Conservation (phyloP, 1,284 basidiomycete genomes). For the Puccinia triticina region DNA sequence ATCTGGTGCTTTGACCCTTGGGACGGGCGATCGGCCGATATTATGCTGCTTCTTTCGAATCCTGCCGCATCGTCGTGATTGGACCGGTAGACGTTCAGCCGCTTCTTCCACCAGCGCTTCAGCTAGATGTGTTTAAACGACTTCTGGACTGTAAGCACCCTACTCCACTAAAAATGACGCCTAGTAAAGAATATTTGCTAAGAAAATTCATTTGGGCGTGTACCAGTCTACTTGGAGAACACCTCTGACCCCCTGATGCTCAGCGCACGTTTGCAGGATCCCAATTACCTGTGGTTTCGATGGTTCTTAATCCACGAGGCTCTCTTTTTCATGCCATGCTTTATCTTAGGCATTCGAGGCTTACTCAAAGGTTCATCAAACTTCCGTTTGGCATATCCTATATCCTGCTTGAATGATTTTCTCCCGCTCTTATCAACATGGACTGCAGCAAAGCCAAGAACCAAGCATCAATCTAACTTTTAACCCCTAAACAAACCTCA, state of each 20-base stretch:
- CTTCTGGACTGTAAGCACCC: constrained; percentile 24
- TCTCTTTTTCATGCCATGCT: constrained; percentile 36
- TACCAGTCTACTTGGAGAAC: constrained; percentile 21
- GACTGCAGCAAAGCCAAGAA: not conserved
- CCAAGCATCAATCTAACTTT: not conserved
- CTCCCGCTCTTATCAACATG: not conserved
- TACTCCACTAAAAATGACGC: not conserved
- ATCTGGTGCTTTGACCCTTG: not conserved
- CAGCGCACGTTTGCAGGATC: constrained; percentile 4
- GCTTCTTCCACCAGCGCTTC: constrained; percentile 2
- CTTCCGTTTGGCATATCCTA: not conserved
- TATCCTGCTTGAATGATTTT: not conserved
- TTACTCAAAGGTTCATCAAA: constrained; percentile 27
- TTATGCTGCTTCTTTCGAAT: not conserved
- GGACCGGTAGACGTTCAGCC: constrained; percentile 14
- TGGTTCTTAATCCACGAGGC: constrained; percentile 42
- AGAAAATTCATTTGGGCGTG: not conserved
- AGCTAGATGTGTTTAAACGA: constrained; percentile 10
- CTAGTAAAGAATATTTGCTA: not conserved
- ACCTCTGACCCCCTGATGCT: constrained; percentile 40
- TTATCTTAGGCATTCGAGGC: constrained; percentile 40
- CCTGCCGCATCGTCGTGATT: not conserved
- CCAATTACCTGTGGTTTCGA: constrained; percentile 43
- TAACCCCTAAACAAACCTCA: not conserved
- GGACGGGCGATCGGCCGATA: not conserved